Evolutionary conservation across 768 basidiomycete genomes (phyloP), one percentile per base, ranked within the genome.

Genomic region (Psilocybe cubensis): DNA sequence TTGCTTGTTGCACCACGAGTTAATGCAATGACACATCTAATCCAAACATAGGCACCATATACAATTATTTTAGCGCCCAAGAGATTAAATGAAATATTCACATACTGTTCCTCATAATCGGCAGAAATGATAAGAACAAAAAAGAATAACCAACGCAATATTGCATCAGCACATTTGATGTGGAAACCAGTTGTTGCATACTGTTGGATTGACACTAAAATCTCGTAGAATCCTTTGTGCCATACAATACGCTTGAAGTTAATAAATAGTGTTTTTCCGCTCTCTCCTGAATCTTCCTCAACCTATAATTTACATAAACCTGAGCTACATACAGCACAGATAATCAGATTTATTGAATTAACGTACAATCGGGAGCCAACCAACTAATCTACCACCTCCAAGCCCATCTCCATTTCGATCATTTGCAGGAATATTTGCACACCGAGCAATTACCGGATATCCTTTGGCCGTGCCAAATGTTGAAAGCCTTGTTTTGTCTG

Each of bases 91-190:
- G 29, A 20, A 38, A 18, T 24, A 25, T 23, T 4, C 6, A 68
- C 75, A 43, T 63, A 79, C 78, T 74, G 73, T 63, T 80, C 77
- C 54, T 79, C 72, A 35, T 75, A 79, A 58, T 79, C 75, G 1
- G 70, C 72, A 5, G 72, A 76, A 1, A 78, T 58, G 3, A 79
- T 76, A 0, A 74, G 31, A 28, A 79, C 59, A 7, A 68, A 17
- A 0, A 72, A 74, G 14, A 69, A 78, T 1, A 79, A 21, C 18
- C 40, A 58, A 0, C 60, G 65, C 1, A 6, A 1, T 14, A 73
- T 55, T 3, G 59, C 57, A 47, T 76, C 66, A 7, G 69, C 70
- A 56, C 70, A 77, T 10, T 54, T n/a, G 21, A 63, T 50, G 14
- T 40, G 41, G 4, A 29, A 56, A 1, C 77, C 76, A 1, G 50